Percentiles rank a stretch among this genome's conserved stretches.
Conservation (phyloP, 2,329 filamentous ascomycete species). For the Xylariales sp. region DNA sequence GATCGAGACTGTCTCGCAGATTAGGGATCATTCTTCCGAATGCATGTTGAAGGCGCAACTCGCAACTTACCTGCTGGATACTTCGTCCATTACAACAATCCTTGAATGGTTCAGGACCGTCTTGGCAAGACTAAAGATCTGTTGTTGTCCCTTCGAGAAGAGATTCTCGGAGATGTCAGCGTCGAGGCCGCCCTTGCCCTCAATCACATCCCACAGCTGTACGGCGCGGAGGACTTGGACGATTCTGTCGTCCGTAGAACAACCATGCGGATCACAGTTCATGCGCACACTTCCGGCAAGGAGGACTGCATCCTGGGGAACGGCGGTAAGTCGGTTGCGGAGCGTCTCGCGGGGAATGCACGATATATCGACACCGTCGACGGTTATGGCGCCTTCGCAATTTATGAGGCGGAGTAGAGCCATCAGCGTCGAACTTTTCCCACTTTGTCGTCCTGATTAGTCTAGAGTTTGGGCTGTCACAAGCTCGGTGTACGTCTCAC, state of each 20-base stretch:
- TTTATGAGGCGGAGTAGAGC: conserved; percentile 38
- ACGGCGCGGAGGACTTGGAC: conserved; percentile 41
- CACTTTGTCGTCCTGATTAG: conserved; percentile 21
- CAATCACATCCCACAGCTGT: conserved; percentile 36
- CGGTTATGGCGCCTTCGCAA: conserved; percentile 28
- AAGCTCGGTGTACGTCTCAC: not conserved
- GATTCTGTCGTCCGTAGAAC: conserved; percentile 36
- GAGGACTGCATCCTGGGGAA: conserved; percentile 49
- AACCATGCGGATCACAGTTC: conserved; percentile 42
- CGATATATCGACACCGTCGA: conserved; percentile 38
- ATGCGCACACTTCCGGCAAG: conserved; percentile 41
- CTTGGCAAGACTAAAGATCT: conserved; percentile 46
- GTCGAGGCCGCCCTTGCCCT: conserved; percentile 33
- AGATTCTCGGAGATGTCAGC: conserved; percentile 25
- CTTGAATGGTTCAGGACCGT: conserved; percentile 34
- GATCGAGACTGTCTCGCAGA: conserved; percentile 2
- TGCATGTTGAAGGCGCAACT: not conserved
- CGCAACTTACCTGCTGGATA: conserved; percentile 29
- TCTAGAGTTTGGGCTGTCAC: not conserved
- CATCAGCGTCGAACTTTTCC: conserved; percentile 39
- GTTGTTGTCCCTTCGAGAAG: conserved; percentile 40
- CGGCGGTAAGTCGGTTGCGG: conserved; percentile 30
- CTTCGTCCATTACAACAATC: conserved; percentile 43
- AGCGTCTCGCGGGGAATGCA: conserved; percentile 18
- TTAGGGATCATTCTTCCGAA: not conserved